These are phyloP conservation scores for Holtermannia corniformis DNA, from an alignment of 768 basidiomycete species.

Conservation along the genomic window DNA sequence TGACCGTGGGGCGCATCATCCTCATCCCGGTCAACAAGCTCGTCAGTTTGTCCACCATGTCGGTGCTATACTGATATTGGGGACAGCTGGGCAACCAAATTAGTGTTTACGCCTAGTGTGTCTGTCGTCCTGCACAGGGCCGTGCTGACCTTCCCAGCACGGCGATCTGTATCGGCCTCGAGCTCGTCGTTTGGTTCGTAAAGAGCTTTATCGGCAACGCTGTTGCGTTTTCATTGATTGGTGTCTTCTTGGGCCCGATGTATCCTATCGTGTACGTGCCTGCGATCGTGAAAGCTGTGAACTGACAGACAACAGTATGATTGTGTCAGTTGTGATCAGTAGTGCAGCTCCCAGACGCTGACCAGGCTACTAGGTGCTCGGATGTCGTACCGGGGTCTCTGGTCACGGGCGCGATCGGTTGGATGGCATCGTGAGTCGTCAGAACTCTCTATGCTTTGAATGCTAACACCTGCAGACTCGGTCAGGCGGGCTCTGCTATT, in stretches of 20 bases:
- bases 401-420: slow-evolving; percentile 49
- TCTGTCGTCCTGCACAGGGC: neutral
- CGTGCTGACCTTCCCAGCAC: slow-evolving; percentile 11
- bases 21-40: slow-evolving; percentile 48
- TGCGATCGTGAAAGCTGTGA: too few species aligned
- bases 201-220: slow-evolving; percentile 57
- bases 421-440: slow-evolving; percentile 19
- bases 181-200: slow-evolving; percentile 60
- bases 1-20: slow-evolving; percentile 50
- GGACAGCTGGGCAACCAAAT: slow-evolving; percentile 39
- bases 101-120: slow-evolving; percentile 42
- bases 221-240: slow-evolving; percentile 56
- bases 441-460: neutral
- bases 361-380: slow-evolving; percentile 73
- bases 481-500: slow-evolving; percentile 41
- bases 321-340: neutral
- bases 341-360: slow-evolving; percentile 46
- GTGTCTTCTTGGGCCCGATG: slow-evolving; percentile 64
- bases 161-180: slow-evolving; percentile 44
- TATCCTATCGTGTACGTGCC: slow-evolving; percentile 52
- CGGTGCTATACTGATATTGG: neutral
- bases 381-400: slow-evolving; percentile 63
- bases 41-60: neutral
- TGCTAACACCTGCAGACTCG: slow-evolving; percentile 19
- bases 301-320: neutral